phyloP scores from a whole-genome alignment of 2,329 filamentous ascomycete genomes.

The Alternaria angustiovoidea region DNA sequence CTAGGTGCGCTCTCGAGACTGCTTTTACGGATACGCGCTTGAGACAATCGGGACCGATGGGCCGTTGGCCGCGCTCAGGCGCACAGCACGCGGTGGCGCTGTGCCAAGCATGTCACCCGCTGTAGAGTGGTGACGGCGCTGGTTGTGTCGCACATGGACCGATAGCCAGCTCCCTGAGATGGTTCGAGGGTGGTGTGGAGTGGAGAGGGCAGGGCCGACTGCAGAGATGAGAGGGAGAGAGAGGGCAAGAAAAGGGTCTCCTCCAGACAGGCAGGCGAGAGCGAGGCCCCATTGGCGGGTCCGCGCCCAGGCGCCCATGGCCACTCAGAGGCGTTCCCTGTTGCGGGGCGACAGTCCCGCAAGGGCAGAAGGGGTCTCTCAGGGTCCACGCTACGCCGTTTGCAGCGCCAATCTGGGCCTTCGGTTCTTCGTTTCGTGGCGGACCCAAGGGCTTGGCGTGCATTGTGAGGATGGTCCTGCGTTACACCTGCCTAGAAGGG shows the following conservation, averaged over 20 bases:
- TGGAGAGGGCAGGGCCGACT: neutral
- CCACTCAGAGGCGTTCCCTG: neutral
- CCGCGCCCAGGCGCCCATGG: neutral
- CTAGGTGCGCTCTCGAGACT: slow-evolving; percentile 11
- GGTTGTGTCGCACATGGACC: neutral
- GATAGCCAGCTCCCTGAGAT: neutral
- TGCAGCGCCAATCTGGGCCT: slow-evolving; percentile 1
- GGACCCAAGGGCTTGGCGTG: slow-evolving; percentile 7
- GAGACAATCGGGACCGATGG: slow-evolving; percentile 1
- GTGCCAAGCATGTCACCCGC: neutral
- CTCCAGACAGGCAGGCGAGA: too few relatives aligned
- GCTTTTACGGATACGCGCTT: slow-evolving; percentile 8
- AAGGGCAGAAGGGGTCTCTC: neutral
- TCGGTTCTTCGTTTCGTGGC: neutral
- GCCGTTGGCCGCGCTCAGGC: slow-evolving; percentile 1
- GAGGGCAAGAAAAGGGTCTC: neutral
- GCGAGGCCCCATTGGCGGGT: neutral
- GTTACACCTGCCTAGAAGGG: slow-evolving; percentile 11
- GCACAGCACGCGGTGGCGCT: neutral
- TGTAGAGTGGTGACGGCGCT: neutral
- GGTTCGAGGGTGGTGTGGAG: neutral
- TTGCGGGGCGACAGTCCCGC: slow-evolving; percentile 4
- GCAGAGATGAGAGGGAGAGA: neutral
- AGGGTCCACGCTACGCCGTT: slow-evolving; percentile 13
- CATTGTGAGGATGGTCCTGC: neutral